Evolutionary conservation across 2,329 filamentous ascomycete species (phyloP).

Genomic region (Ophiostoma sp.): DNA sequence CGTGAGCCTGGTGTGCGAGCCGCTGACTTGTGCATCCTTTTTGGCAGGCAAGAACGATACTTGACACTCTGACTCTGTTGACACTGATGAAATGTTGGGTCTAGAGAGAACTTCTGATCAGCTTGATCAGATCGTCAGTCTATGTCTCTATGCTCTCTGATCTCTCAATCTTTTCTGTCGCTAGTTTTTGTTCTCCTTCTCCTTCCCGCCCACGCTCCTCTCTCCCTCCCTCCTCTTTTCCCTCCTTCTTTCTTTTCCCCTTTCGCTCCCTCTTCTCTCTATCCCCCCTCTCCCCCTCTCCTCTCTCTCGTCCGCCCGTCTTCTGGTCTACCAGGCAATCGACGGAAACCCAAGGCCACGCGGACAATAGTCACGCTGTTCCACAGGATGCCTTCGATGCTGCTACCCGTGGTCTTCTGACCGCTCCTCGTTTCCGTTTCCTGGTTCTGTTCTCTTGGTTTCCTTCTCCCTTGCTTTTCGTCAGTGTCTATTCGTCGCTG

Average conservation of each 20-base stretch:
- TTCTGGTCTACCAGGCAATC: too few species aligned
- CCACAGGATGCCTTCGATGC: neutral
- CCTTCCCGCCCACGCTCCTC: neutral
- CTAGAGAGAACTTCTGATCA: too few species aligned
- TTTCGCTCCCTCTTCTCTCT: neutral
- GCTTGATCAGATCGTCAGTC: too few species aligned
- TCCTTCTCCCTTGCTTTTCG: neutral
- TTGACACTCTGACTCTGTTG: neutral
- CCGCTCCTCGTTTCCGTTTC: neutral
- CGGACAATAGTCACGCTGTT: neutral
- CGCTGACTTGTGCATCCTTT: too few species aligned
- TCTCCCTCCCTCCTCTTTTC: neutral
- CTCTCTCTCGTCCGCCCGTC: neutral
- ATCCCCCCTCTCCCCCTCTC: neutral
- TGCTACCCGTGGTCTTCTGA: conserved; percentile 1
- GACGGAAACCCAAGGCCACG: neutral
- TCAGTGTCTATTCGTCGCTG: neutral
- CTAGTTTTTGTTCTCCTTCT: neutral
- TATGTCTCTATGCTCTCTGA: neutral
- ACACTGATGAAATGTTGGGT: neutral
- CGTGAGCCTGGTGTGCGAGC: too few species aligned
- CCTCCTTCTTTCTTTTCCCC: neutral
- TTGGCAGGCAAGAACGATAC: neutral
- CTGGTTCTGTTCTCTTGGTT: neutral
- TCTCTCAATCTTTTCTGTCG: neutral